Evolutionary conservation across 768 basidiomycete genomes (phyloP).

Genomic region (Rhodocollybia butyracea): DNA sequence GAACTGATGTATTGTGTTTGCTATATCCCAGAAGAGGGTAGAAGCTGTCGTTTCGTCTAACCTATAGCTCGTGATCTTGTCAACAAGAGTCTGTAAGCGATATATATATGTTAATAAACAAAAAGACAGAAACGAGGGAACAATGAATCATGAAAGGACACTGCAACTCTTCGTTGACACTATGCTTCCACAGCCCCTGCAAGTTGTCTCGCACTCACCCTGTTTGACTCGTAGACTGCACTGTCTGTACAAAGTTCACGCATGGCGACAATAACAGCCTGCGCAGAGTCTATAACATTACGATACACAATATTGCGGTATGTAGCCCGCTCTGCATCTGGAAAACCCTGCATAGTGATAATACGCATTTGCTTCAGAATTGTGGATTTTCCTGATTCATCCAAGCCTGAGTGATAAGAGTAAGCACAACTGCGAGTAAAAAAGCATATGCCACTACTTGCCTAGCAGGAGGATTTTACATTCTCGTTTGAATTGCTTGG

Average conservation of each 20-base stretch:
- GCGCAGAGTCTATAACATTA: slow-evolving; percentile 86
- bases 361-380: slow-evolving; percentile 99
- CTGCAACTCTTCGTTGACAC: too few relatives aligned
- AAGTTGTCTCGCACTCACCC: slow-evolving; percentile 47
- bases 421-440: not conserved
- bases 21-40: slow-evolving; percentile 39
- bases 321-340: slow-evolving; percentile 67
- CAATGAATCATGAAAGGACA: not conserved
- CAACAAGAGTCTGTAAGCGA: slow-evolving; percentile 1
- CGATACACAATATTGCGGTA: slow-evolving; percentile 80
- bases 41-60: slow-evolving; percentile 47
- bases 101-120: not conserved
- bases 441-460: slow-evolving; percentile 34
- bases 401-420: slow-evolving; percentile 61
- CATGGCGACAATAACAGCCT: slow-evolving; percentile 83
- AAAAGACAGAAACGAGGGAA: not conserved
- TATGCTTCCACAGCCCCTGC: too few relatives aligned
- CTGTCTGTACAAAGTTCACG: slow-evolving; percentile 83
- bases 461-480: slow-evolving; percentile 94
- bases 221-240: slow-evolving; percentile 59
- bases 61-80: slow-evolving; percentile 18
- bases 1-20: slow-evolving; percentile 45
- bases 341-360: slow-evolving; percentile 91
- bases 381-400: slow-evolving; percentile 92
- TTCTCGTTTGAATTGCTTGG: slow-evolving; percentile 75